phyloP scores from a whole-genome alignment of 345 rosid species.

The Nephelium lappaceum region DNA sequence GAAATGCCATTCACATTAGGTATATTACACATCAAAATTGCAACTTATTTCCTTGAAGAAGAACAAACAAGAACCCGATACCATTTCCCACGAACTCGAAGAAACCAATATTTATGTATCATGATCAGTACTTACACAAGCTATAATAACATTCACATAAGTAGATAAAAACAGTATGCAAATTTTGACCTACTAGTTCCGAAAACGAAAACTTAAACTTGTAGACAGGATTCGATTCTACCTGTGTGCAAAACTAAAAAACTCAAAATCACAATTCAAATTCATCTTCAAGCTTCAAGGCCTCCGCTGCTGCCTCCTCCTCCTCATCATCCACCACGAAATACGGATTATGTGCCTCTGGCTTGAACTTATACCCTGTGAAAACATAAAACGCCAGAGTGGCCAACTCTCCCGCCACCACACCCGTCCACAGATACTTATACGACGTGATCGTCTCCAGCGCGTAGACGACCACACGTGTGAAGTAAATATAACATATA shows the following conservation, averaged over 20 bases:
- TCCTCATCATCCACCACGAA: conserved; percentile 94
- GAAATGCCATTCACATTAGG: not conserved
- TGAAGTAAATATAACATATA: conserved; percentile 93
- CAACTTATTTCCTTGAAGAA: not conserved
- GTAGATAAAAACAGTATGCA: conserved; percentile 13
- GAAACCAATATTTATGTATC: conserved; percentile 15
- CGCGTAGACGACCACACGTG: conserved; percentile 86
- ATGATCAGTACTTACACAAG: conserved; percentile 32
- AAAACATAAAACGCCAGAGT: conserved; percentile 83
- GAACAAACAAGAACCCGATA: not conserved
- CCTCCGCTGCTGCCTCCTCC: conserved; percentile 97
- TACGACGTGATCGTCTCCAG: conserved; percentile 90
- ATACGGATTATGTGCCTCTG: conserved; percentile 93
- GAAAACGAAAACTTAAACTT: not conserved
- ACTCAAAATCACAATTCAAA: conserved; percentile 59
- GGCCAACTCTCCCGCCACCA: conserved; percentile 87
- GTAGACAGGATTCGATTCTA: conserved; percentile 13
- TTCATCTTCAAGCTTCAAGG: conserved; percentile 95
- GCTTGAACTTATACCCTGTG: conserved; percentile 89
- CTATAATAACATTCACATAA: conserved; percentile 28
- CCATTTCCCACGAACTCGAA: conserved; percentile 10
- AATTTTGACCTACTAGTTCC: conserved; percentile 16
- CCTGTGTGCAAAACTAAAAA: conserved; percentile 1
- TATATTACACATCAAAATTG: not conserved
- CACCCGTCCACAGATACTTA: conserved; percentile 86